These are phyloP conservation scores for Fusarium subglutinans DNA, from an alignment of 2,329 filamentous ascomycete genomes.

Conservation along the genomic window DNA sequence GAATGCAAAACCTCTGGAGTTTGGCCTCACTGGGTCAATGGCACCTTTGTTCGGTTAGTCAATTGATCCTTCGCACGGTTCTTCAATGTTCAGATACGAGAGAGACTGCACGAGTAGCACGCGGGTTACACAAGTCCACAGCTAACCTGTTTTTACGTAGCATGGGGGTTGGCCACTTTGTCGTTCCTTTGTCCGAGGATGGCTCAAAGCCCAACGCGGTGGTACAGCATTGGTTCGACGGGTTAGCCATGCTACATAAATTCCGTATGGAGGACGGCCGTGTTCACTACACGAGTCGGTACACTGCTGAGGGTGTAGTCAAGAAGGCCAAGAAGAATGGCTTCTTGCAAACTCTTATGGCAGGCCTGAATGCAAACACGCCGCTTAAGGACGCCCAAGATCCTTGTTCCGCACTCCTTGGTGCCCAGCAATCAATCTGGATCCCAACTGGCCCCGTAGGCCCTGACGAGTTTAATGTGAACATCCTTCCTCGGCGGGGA, in stretches of 20 bases:
- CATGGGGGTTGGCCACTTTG: background rate
- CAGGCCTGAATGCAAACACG: background rate
- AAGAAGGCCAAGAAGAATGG: background rate
- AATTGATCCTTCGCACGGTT: accelerated
- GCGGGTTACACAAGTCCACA: accelerated
- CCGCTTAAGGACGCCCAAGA: background rate
- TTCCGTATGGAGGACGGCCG: background rate
- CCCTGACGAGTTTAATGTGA: background rate
- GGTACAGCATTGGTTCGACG: background rate
- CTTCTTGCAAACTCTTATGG: background rate
- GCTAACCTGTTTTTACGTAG: accelerated
- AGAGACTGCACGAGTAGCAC: background rate
- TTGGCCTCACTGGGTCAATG: background rate
- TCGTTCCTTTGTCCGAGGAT: background rate
- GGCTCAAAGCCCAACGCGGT: background rate
- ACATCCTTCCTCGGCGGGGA: background rate
- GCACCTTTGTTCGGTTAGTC: background rate
- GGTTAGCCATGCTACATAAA: background rate
- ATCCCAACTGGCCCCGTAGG: background rate
- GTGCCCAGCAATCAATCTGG: background rate
- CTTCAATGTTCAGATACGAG: background rate
- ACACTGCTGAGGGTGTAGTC: background rate
- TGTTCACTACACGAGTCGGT: background rate
- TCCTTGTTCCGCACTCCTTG: background rate
- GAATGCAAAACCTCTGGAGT: background rate